A percentile compares a stretch with the other conserved stretches of the same genome.
Evolutionary conservation across 139 green algal species (phyloP).

Genomic region (Chlamydomonas eustigma): DNA sequence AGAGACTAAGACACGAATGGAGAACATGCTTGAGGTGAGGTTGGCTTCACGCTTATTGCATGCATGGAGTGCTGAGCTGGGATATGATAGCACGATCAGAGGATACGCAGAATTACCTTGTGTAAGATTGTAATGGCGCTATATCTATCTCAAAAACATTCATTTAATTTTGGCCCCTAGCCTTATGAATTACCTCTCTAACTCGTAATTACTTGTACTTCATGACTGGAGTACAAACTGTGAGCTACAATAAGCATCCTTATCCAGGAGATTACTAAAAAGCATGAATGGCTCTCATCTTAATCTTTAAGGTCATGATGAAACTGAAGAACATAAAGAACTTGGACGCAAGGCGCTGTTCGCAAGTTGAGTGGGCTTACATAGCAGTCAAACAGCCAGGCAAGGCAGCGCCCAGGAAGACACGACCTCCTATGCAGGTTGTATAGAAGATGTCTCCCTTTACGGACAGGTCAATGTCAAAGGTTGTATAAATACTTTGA

Average conservation of each 20-base stretch:
- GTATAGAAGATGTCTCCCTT: not conserved
- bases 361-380: constrained; percentile 86
- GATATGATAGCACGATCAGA: too few species aligned
- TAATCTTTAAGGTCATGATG: constrained; percentile 77
- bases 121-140: too few species aligned
- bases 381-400: constrained; percentile 41
- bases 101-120: too few species aligned
- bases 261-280: too few species aligned
- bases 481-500: constrained; percentile 2
- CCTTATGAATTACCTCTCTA: too few species aligned
- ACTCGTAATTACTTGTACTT: too few species aligned
- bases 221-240: too few species aligned
- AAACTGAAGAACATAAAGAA: constrained; percentile 80
- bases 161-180: too few species aligned
- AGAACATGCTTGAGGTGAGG: constrained; percentile 75
- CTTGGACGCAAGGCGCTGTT: constrained; percentile 73
- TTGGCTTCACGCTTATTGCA: not conserved
- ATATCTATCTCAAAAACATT: too few species aligned
- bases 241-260: too few species aligned
- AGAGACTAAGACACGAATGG: constrained; percentile 61
- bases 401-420: constrained; percentile 24
- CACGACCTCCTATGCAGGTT: constrained; percentile 19
- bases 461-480: not conserved
- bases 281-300: too few species aligned
- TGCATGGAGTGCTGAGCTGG: not conserved